Base-by-base conservation (phyloP, 805 yeast genomes). In the Dipodascus albidus region DNA sequence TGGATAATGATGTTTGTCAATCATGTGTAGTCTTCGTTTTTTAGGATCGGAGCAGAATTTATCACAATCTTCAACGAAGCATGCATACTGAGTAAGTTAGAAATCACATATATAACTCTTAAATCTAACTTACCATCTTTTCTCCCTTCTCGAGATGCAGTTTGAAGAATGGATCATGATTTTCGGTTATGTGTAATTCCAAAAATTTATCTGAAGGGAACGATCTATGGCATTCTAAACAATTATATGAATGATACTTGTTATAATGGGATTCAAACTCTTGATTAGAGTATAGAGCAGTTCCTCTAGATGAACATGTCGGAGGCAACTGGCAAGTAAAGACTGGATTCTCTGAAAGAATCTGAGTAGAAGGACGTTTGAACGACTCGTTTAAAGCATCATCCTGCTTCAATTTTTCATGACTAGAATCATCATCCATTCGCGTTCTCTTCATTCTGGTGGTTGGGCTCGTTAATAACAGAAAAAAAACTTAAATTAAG, bases 1-100 rank as follows among this genome's bases (percentile, higher is more conserved):
- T 0, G 83, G 82, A 57, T 74, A 79, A 1, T 68, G 69, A 60
- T 81, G 85, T 52, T 70, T 70, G 47, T 74, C 76, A 8, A 77
- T 69, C 59, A 79, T 61, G 63, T 81, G 85, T 51, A 71, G 58
- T 42, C 74, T 58, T 51, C 85, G 64, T 50, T 73, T 73, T 35
- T 62, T 59, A 23, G 70, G 72, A 21, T 70, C 64, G 2, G 66
- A 54, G 55, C 77, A 78, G 2, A 61, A 22, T 52, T 70, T 66
- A 20, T 58, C 65, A 60, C 85, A 81, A 2, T 59, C 65, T 15
- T 59, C 58, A 3, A 66, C 70, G 48, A 78, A 73, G 55, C 85
- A 80, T 27, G 60, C 63, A 53, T 66, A 76, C 11, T 55, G 33
- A 11, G 19, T 21, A 54, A 11, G 20, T 38, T 38, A 38, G 44